Percentiles rank a stretch among this genome's conserved stretches.
These are phyloP conservation scores for Pholiota adiposa DNA, from an alignment of 1,284 basidiomycete species.

Conservation along the genomic window DNA sequence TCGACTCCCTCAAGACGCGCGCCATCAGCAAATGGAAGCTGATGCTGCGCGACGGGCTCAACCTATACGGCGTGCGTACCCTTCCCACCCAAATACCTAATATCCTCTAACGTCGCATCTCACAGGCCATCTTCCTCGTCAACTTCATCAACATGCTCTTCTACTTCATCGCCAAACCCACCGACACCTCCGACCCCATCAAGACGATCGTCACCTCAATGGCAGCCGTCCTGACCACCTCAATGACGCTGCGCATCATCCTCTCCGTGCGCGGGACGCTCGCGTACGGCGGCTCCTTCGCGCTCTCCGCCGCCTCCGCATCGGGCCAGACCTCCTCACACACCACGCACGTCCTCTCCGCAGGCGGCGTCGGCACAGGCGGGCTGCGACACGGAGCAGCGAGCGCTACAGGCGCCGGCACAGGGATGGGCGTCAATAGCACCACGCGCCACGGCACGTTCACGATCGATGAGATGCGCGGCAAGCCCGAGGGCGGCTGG, in stretches of 20 bases:
- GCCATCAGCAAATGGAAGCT: slow-evolving; percentile 73
- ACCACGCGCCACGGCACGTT: slow-evolving; percentile 52
- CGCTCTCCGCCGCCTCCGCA: slow-evolving; percentile 50
- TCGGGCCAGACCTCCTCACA: slow-evolving; percentile 43
- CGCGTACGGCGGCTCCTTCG: slow-evolving; percentile 67
- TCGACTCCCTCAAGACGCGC: slow-evolving; percentile 62
- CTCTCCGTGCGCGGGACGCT: slow-evolving; percentile 77
- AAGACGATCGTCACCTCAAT: slow-evolving; percentile 82
- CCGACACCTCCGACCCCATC: slow-evolving; percentile 63
- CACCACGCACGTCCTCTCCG: slow-evolving; percentile 52
- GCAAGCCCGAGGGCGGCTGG: slow-evolving; percentile 54
- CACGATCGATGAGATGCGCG: slow-evolving; percentile 66
- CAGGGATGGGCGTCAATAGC: no score
- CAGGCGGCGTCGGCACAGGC: slow-evolving; percentile 32
- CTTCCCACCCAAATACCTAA: slow-evolving; percentile 8
- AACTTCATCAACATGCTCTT: slow-evolving; percentile 52
- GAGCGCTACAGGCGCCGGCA: slow-evolving; percentile 24
- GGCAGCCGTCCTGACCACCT: slow-evolving; percentile 81
- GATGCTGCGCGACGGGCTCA: slow-evolving; percentile 85
- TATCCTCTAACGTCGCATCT: background rate
- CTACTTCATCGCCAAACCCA: slow-evolving; percentile 45
- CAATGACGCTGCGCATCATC: slow-evolving; percentile 84
- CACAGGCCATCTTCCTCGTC: slow-evolving; percentile 69
- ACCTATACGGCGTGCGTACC: slow-evolving; percentile 68
- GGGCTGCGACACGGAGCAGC: background rate